Evolutionary conservation across 1,284 basidiomycete genomes (phyloP).

Genomic region (Trametes sp.): DNA sequence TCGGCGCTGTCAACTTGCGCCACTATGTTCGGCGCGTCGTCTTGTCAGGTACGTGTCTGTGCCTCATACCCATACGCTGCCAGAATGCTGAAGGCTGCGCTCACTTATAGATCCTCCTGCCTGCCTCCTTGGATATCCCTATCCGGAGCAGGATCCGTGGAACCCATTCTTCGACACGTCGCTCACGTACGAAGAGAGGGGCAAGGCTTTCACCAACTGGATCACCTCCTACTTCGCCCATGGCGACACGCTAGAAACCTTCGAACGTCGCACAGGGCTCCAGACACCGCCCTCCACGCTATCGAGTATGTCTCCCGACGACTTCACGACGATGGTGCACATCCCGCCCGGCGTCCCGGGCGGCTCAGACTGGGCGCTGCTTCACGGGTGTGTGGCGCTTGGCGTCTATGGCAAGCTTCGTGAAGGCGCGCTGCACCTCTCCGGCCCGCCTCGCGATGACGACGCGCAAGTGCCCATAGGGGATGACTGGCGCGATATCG

Average conservation of each 20-base stretch:
- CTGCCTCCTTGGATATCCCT: conserved; percentile 33
- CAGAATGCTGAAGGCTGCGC: neutral
- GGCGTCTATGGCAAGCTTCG: conserved; percentile 8
- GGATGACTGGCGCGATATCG: conserved; percentile 19
- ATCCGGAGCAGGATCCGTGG: conserved; percentile 29
- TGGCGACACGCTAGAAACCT: conserved; percentile 23
- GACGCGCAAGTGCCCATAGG: too few relatives aligned
- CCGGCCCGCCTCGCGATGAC: neutral
- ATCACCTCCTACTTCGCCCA: conserved; percentile 40
- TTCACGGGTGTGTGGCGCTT: conserved; percentile 2
- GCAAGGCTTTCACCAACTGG: conserved; percentile 32
- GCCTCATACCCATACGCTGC: too few relatives aligned
- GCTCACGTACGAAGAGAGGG: conserved; percentile 26
- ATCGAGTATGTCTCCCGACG: conserved; percentile 22
- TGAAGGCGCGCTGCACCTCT: conserved; percentile 10
- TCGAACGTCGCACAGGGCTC: conserved; percentile 17
- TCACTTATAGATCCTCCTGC: conserved; percentile 21
- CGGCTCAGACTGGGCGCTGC: conserved; percentile 16
- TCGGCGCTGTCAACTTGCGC: conserved; percentile 3
- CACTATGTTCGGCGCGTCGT: conserved; percentile 20
- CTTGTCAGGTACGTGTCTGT: conserved; percentile 11
- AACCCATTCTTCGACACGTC: conserved; percentile 34
- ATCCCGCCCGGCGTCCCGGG: conserved; percentile 12
- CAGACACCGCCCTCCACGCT: conserved; percentile 23
- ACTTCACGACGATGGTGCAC: conserved; percentile 14